Base-by-base conservation (phyloP, 805 yeast species). In the Starmera dryadoides region DNA sequence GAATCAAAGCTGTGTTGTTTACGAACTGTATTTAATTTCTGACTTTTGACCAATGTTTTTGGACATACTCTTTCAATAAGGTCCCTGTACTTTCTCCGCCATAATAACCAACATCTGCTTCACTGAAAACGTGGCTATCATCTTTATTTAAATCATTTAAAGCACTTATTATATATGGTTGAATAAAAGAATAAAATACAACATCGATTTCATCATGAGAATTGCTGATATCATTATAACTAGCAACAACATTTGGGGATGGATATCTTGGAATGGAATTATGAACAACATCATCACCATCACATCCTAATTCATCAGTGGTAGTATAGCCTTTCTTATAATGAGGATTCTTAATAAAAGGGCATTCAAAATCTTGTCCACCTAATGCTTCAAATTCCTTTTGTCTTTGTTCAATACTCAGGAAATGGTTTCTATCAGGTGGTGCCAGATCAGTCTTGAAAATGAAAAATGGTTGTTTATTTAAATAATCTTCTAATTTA, bases 211-310 rank as follows among this genome's bases (percentile, higher is more conserved):
- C 52, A 4, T 59, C 53, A 2, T 42, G 37, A 11, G 58, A 56
- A 9, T 49, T 45, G 9, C 9, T 21, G 10, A 51, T 55, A 48
- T 45, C 44, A 49, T 56, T 74, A 41, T 53, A 59, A 1, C 83
- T 63, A 47, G 76, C 82, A 21, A 91, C 76, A 11, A 86, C 94
- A 51, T 87, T 89, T 9, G 98, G 96, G 3, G 87, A 67, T 7
- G 69, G 73, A 56, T 72, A 81, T 41, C 70, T 64, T 0, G 65
- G 64, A 35, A 82, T 72, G 2, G 85, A 72, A 42, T 62, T 65
- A 62, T 84, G 89, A 41, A 78, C 49, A 30, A 87, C 71, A 65
- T 85, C 98, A 56, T 93, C 98, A 18, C 98, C 98, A 45, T 79
- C 78, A 46, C 67, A 60, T 0, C 97, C 98, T 49, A 72, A 69